phyloP scores from a whole-genome alignment of 1,284 basidiomycete genomes.

The Leccinum subatratum region DNA sequence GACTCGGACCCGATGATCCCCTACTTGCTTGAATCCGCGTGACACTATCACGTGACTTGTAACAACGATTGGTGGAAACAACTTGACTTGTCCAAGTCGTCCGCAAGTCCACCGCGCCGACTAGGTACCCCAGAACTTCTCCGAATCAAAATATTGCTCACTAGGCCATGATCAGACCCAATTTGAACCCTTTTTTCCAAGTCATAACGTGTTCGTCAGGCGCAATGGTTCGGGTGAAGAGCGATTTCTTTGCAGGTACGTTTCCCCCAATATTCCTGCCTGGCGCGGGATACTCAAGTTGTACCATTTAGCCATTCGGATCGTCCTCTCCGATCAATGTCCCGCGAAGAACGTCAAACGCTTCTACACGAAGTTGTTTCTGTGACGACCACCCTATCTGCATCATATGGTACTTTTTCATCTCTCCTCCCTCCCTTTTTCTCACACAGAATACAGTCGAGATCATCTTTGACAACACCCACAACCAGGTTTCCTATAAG shows the following conservation, averaged over 20 bases:
- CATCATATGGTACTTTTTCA: conserved; percentile 91
- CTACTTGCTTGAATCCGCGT: no score
- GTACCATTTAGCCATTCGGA: conserved; percentile 73
- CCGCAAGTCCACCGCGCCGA: no score
- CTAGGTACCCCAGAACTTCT: no score
- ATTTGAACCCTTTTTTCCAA: conserved; percentile 77
- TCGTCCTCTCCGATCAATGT: conserved; percentile 97
- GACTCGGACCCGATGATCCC: no score
- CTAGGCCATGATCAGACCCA: conserved; percentile 77
- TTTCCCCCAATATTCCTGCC: not conserved
- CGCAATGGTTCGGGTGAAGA: conserved; percentile 95
- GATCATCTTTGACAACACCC: conserved; percentile 85
- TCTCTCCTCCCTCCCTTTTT: conserved; percentile 19
- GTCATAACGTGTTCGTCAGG: conserved; percentile 91
- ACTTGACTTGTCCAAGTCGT: no score
- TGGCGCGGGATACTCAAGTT: conserved; percentile 9
- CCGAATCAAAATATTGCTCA: conserved; percentile 5
- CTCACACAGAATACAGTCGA: conserved; percentile 47
- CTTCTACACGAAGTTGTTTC: conserved; percentile 92
- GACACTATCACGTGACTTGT: no score
- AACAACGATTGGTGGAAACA: no score
- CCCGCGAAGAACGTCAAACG: conserved; percentile 86
- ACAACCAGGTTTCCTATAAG: conserved; percentile 87
- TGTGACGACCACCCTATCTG: conserved; percentile 84
- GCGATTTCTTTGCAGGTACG: conserved; percentile 89